These are phyloP conservation scores for Byssochlamys sp. DNA, from an alignment of 2,329 filamentous ascomycete species.

Conservation along the genomic window DNA sequence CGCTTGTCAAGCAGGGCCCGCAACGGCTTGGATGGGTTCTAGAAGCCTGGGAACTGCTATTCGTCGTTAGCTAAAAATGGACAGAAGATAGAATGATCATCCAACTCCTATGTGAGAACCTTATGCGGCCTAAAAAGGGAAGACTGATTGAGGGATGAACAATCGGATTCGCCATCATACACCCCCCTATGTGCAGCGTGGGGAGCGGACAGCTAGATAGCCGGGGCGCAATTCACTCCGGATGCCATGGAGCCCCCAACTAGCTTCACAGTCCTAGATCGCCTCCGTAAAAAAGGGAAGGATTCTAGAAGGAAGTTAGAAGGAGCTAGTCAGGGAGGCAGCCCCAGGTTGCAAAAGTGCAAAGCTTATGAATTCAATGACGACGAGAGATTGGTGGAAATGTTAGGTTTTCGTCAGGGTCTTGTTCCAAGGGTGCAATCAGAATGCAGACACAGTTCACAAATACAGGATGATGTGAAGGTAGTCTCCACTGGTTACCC, in stretches of 20 bases:
- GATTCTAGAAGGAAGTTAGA: not conserved
- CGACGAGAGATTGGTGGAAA: not conserved
- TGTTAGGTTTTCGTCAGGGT: not conserved
- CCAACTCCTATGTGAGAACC: not conserved
- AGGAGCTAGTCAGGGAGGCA: not conserved
- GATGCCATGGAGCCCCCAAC: not conserved
- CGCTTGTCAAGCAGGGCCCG: not conserved
- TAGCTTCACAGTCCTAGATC: not conserved
- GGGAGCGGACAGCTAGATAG: not conserved
- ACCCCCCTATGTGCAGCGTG: not conserved
- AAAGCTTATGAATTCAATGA: not conserved
- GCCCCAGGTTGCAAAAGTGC: not conserved
- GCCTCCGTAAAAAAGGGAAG: not conserved
- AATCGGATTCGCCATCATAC: not conserved
- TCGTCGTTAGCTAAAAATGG: not conserved
- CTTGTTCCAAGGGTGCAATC: not conserved
- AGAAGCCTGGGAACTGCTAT: not conserved
- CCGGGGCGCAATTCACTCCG: not conserved
- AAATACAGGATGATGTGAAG: not conserved
- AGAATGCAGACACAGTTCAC: not conserved
- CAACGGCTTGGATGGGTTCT: constrained; percentile 1
- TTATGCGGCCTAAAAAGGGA: not conserved
- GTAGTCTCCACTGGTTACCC: not conserved
- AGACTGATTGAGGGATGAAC: not conserved
- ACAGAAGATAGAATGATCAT: not conserved